Percentiles rank a stretch among this genome's conserved stretches.
Evolutionary conservation across 2,329 filamentous ascomycete genomes (phyloP).

Genomic region (Corynespora cassiicola): DNA sequence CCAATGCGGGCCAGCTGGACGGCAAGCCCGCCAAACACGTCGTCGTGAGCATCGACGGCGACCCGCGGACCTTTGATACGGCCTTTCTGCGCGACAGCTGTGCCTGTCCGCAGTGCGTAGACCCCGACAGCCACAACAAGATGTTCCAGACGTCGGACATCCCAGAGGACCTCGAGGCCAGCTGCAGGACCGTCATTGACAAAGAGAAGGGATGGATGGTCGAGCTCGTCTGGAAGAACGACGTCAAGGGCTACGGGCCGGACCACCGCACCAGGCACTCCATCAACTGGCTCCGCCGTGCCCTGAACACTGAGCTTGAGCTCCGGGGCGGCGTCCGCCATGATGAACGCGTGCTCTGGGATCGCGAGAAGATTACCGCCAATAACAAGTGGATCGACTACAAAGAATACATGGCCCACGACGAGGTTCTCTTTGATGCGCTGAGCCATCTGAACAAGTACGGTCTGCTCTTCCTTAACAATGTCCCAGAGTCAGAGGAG

Average conservation of each 20-base stretch:
- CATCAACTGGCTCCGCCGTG: conserved; percentile 37
- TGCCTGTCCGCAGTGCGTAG: conserved; percentile 62
- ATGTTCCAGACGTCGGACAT: conserved; percentile 71
- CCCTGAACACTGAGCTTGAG: conserved; percentile 37
- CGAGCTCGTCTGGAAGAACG: conserved; percentile 67
- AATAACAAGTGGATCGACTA: conserved; percentile 70
- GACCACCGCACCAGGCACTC: conserved; percentile 51
- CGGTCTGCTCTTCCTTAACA: conserved; percentile 78
- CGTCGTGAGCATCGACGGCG: conserved; percentile 40
- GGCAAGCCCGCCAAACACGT: conserved; percentile 35
- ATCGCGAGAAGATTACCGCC: conserved; percentile 51
- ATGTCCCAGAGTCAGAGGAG: conserved; percentile 72
- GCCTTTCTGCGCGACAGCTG: conserved; percentile 64
- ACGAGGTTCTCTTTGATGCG: conserved; percentile 64
- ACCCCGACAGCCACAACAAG: conserved; percentile 67
- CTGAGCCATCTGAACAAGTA: conserved; percentile 68
- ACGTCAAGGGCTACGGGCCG: conserved; percentile 53
- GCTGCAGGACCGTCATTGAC: conserved; percentile 40
- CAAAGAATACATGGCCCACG: conserved; percentile 71
- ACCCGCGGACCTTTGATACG: conserved; percentile 36
- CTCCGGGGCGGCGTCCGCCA: conserved; percentile 42
- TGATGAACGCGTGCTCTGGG: conserved; percentile 53
- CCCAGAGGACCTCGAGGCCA: conserved; percentile 49
- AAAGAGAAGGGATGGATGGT: conserved; percentile 54
- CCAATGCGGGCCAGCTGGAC: conserved; percentile 24